Base-by-base conservation (phyloP, 805 yeast species). In the Candida ulmi region DNA sequence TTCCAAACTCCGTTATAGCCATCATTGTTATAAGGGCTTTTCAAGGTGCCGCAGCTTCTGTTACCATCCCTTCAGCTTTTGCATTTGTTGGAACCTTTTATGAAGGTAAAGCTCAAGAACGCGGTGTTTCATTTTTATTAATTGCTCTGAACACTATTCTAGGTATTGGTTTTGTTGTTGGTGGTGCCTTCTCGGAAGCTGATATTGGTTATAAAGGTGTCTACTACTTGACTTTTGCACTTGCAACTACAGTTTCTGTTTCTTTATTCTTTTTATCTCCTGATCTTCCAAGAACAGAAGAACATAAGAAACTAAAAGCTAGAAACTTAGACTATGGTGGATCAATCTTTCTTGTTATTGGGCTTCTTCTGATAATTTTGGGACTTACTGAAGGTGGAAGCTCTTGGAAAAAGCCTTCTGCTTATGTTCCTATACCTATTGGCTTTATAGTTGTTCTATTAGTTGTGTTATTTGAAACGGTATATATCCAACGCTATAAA, bases 311-410 rank as follows among this genome's bases (percentile, higher is more conserved):
- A 15, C 19, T 48, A 30, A 46, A 39, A 16, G 15, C 58, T 13
- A 51, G 44, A 37, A 44, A 65, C 41, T 35, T 71, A 26, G 69
- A 72, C 37, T 68, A 52, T 42, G 41, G 46, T n/a, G 74, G 70
- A 11, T 53, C 62, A 0, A 7, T 54, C 1, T 11, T 62, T 9
- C 42, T 68, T 9, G 62, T 71, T 17, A 36, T 48, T n/a, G 72
- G 71, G 0, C 45, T 58, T 3, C 30, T 69, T 3, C 47, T 71
- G 30, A 43, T 69, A 3, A 68, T 70, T 24, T 56, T 65, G 11
- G 78, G 74, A 0, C 54, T 71, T 35, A 69, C 72, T 0, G 68
- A 69, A 44, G 74, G 71, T 17, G 75, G 75, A 18, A 61, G 59
- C 5, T 50, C 53, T 1, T 72, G 76, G 76, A 53, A 54, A 4